These are phyloP conservation scores for Candida hungchunana DNA, from an alignment of 805 yeast genomes.

Conservation along the genomic window DNA sequence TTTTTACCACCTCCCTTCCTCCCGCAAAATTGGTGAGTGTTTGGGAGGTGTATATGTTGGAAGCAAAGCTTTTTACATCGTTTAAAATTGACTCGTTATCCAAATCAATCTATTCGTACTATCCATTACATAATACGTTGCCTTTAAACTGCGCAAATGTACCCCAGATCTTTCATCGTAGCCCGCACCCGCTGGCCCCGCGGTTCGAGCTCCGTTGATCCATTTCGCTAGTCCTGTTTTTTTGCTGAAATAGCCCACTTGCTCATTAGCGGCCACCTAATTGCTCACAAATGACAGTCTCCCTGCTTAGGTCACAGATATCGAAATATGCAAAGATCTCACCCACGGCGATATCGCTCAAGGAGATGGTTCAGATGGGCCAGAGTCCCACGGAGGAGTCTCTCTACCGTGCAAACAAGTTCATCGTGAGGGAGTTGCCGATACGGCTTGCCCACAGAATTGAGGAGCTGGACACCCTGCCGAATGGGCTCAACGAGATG, in stretches of 20 bases:
- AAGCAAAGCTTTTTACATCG: no score
- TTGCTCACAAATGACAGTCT: slow-evolving; percentile 7
- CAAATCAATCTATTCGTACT: no score
- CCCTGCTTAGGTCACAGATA: slow-evolving; percentile 23
- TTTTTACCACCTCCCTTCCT: no score
- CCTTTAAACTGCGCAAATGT: no score
- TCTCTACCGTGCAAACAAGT: slow-evolving; percentile 76
- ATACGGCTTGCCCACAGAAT: slow-evolving; percentile 83
- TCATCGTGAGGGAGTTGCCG: slow-evolving; percentile 82
- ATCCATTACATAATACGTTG: no score
- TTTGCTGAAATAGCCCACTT: no score
- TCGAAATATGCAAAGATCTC: slow-evolving; percentile 59
- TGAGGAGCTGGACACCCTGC: slow-evolving; percentile 76
- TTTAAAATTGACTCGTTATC: no score
- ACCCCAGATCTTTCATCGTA: no score
- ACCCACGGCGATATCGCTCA: slow-evolving; percentile 77
- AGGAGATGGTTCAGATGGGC: slow-evolving; percentile 93
- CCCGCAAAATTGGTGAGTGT: no score
- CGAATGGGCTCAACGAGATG: slow-evolving; percentile 67
- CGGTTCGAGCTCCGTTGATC: slow-evolving; percentile 4
- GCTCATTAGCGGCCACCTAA: no score
- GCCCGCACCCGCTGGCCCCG: background rate
- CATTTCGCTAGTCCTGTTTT: slow-evolving; percentile 1
- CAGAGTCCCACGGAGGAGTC: slow-evolving; percentile 74
- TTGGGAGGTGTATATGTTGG: no score